Percentiles rank a stretch among this genome's conserved stretches.
phyloP scores from a whole-genome alignment of 2,329 filamentous ascomycete species.

The Penicillium sp. region DNA sequence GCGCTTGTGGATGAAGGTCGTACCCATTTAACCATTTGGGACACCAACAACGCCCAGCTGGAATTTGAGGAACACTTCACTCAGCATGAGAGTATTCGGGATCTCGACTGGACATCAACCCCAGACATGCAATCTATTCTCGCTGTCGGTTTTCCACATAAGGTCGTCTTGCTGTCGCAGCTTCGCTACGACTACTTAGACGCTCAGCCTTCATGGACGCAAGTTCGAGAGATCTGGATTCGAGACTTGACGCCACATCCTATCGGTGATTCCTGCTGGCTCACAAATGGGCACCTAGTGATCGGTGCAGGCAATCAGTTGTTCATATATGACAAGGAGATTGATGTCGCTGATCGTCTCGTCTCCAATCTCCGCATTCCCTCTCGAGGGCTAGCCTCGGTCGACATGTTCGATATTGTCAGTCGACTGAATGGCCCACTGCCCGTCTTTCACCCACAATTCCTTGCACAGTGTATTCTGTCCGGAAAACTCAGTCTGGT shows the following conservation, averaged over 20 bases:
- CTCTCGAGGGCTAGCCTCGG: slow-evolving; percentile 44
- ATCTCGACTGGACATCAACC: slow-evolving; percentile 91
- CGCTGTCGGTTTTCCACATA: slow-evolving; percentile 85
- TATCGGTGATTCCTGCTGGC: slow-evolving; percentile 89
- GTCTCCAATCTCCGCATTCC: slow-evolving; percentile 51
- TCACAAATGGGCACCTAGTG: slow-evolving; percentile 75
- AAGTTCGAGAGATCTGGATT: slow-evolving; percentile 75
- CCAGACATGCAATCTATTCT: slow-evolving; percentile 83
- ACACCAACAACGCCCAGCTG: slow-evolving; percentile 71
- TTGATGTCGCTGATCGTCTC: slow-evolving; percentile 58
- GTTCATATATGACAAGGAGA: slow-evolving; percentile 73
- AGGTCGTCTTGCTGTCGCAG: slow-evolving; percentile 74
- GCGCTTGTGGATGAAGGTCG: slow-evolving; percentile 70
- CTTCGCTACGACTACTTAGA: slow-evolving; percentile 89
- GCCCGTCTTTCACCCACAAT: slow-evolving; percentile 86
- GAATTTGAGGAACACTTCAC: slow-evolving; percentile 75
- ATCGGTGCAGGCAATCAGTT: slow-evolving; percentile 88
- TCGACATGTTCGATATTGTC: slow-evolving; percentile 75
- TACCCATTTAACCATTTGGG: slow-evolving; percentile 83
- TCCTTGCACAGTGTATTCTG: slow-evolving; percentile 79
- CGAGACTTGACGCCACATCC: slow-evolving; percentile 78
- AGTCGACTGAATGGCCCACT: slow-evolving; percentile 79
- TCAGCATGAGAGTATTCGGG: slow-evolving; percentile 67
- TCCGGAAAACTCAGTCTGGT: slow-evolving; percentile 69
- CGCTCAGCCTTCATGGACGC: slow-evolving; percentile 80